A percentile compares a stretch with the other conserved stretches of the same genome.
These are phyloP conservation scores for Salix viminalis DNA, from an alignment of 345 rosid genomes.

Conservation along the genomic window DNA sequence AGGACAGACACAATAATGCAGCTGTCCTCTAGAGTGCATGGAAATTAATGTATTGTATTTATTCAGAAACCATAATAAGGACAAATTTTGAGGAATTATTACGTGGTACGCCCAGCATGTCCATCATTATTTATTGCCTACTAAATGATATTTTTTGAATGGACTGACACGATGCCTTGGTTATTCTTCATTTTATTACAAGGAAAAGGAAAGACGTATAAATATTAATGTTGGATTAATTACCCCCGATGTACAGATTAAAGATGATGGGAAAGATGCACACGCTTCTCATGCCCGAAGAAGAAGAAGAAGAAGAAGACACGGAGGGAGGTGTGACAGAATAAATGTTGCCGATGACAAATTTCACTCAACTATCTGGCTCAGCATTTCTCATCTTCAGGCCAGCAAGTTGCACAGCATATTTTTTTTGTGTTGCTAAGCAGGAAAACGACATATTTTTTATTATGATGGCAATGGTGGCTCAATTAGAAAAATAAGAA, in stretches of 20 bases:
- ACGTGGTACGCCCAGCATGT: slow-evolving; percentile 7
- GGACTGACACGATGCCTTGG: too few species aligned
- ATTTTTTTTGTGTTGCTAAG: not conserved
- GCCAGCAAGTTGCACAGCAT: not conserved
- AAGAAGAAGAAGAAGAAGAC: not conserved
- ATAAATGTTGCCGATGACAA: not conserved
- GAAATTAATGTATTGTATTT: not conserved
- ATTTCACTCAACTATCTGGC: not conserved
- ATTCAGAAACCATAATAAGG: slow-evolving; percentile 7
- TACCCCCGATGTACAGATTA: too few species aligned
- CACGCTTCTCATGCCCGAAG: not conserved
- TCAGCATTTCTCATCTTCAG: not conserved
- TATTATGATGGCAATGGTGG: not conserved
- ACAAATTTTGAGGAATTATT: slow-evolving; percentile 25
- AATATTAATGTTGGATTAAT: not conserved
- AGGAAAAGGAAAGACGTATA: not conserved
- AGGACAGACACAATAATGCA: slow-evolving; percentile 23
- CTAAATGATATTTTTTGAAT: not conserved
- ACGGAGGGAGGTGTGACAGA: not conserved
- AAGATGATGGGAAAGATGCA: too few species aligned
- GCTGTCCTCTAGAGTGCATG: slow-evolving; percentile 15
- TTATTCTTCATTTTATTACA: too few species aligned
- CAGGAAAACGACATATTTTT: not conserved
- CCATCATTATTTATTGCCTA: slow-evolving; percentile 4
- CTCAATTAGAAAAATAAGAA: not conserved